A percentile compares a stretch with the other conserved stretches of the same genome.
phyloP scores from a whole-genome alignment of 805 yeast genomes.

The Pichia phayaonensis region DNA sequence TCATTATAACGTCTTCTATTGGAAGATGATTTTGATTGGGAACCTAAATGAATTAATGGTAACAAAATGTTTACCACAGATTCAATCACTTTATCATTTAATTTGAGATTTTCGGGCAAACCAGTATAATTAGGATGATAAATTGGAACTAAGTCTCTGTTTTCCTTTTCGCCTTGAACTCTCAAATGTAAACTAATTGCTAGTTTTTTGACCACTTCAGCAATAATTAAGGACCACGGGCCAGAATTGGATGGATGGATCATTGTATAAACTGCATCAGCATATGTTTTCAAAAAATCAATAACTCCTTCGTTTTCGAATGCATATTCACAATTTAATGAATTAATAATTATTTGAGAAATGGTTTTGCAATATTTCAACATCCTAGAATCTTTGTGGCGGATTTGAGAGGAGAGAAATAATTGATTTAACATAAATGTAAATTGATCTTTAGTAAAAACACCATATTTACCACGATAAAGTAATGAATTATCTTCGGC shows the following conservation, averaged over 20 bases:
- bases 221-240: slow-evolving; percentile 69
- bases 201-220: slow-evolving; percentile 56
- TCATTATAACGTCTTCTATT: slow-evolving; percentile 52
- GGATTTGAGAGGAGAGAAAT: slow-evolving; percentile 19
- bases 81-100: slow-evolving; percentile 17
- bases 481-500: slow-evolving; percentile 26
- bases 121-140: slow-evolving; percentile 19
- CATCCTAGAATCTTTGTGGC: slow-evolving; percentile 19
- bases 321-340: slow-evolving; percentile 46
- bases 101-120: slow-evolving; percentile 20
- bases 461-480: slow-evolving; percentile 46
- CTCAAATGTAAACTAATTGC: slow-evolving; percentile 56
- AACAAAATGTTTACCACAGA: slow-evolving; percentile 34
- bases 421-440: slow-evolving; percentile 51
- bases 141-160: slow-evolving; percentile 17
- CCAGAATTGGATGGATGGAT: slow-evolving; percentile 93
- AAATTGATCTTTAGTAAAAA: slow-evolving; percentile 58
- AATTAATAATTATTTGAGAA: slow-evolving; percentile 46
- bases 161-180: slow-evolving; percentile 40
- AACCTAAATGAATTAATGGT: slow-evolving; percentile 55
- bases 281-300: slow-evolving; percentile 42
- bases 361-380: slow-evolving; percentile 22
- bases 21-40: slow-evolving; percentile 64
- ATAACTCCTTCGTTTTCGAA: slow-evolving; percentile 39
- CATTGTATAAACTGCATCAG: slow-evolving; percentile 71